These are phyloP conservation scores for Meredithiella fracta DNA, from an alignment of 2,329 filamentous ascomycete genomes.

Conservation along the genomic window DNA sequence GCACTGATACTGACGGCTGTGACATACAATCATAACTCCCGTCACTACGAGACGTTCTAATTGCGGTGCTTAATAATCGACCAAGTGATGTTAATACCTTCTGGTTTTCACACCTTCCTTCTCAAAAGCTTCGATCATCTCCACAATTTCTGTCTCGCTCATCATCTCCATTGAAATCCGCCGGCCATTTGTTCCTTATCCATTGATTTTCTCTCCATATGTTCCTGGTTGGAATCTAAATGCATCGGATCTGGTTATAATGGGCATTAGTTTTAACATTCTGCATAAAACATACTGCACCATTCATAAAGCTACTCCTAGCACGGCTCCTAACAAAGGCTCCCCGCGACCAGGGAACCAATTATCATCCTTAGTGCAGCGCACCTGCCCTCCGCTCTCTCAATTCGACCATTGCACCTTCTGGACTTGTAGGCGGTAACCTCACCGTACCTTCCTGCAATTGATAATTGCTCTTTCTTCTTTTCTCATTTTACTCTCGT, in stretches of 20 bases:
- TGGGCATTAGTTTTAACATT: conserved; percentile 4
- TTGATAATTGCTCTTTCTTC: neutral
- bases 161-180: neutral
- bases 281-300: neutral
- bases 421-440: neutral
- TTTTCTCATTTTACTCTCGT: neutral
- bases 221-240: neutral
- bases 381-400: neutral
- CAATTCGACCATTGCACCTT: neutral
- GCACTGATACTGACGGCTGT: neutral
- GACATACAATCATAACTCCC: neutral
- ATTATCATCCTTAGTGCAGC: neutral
- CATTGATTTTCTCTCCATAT: neutral
- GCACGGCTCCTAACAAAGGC: too few relatives aligned
- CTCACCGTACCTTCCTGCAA: neutral
- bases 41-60: neutral
- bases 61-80: neutral
- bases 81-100: neutral
- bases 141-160: neutral
- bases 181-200: neutral
- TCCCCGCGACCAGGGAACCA: neutral
- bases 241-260: conserved; percentile 2
- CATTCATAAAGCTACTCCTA: neutral
- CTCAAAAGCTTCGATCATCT: neutral
- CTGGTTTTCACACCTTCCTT: neutral